Percentiles rank a stretch among this genome's conserved stretches.
Conservation (phyloP, 192 early-diverging fungal species). For the Coemansia sp. region DNA sequence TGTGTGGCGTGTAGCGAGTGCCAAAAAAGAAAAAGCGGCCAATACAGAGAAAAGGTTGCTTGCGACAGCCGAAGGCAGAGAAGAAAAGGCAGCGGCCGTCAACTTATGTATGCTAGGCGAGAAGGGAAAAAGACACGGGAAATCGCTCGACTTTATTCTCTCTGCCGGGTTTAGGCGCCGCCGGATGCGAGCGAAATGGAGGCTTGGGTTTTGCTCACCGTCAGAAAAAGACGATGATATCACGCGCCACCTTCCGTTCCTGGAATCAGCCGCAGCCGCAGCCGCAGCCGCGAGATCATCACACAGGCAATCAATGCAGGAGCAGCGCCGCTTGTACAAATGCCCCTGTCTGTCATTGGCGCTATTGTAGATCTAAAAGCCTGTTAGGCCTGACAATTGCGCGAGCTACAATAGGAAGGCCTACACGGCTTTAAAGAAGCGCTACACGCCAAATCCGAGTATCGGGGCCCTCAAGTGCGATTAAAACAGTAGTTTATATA, state of each 20-base stretch:
- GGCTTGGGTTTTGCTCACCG: background rate
- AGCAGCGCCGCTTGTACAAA: background rate
- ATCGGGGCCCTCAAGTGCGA: background rate
- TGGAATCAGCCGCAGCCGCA: conserved; percentile 1
- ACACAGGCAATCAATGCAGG: background rate
- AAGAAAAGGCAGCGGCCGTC: background rate
- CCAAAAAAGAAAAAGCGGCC: too few relatives aligned
- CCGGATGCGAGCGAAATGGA: background rate
- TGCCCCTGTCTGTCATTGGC: background rate
- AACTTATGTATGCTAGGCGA: background rate
- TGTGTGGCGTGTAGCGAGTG: too few relatives aligned
- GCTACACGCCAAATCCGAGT: background rate
- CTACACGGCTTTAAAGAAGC: too few relatives aligned
- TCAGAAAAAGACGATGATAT: background rate
- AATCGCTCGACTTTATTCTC: background rate
- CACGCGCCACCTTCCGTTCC: background rate
- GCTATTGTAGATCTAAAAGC: background rate
- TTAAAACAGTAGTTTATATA: background rate
- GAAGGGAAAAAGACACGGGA: background rate
- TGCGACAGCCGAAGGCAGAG: background rate
- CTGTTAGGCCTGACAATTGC: background rate
- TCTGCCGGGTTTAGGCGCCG: background rate
- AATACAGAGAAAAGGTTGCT: too few relatives aligned
- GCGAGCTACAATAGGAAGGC: background rate
- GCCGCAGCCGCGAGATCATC: background rate